Base-by-base conservation (phyloP, 2,329 filamentous ascomycete species). In the Epicoccum sorghinum region DNA sequence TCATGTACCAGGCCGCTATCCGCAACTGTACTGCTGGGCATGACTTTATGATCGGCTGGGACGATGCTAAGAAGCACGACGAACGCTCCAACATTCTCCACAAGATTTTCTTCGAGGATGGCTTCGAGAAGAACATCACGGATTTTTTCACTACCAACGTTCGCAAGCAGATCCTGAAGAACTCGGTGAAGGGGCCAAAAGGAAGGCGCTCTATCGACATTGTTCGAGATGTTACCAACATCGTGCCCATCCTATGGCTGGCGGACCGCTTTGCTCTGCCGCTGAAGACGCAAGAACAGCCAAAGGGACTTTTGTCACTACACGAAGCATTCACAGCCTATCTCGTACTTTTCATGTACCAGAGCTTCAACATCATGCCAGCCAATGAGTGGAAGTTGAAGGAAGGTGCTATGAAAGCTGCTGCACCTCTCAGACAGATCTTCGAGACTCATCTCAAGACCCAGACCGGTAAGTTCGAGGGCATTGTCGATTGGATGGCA, bases 381-480 rank as follows among this genome's bases (percentile, higher is more conserved):
- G 64, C 48, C 14, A 77, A 79, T 32, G 80, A 81, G 56, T 82
- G 78, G 79, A 78, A 75, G 49, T 66, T 83, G 7, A 72, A 80
- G 14, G 79, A 79, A 46, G 76, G 72, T 22, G 75, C 78, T 4
- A 70, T 71, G 52, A 75, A 78, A 59, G 69, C 13, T 80, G 82
- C 67, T 80, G 90, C 58, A 89, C 89, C 78, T 81, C 85, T 66
- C 83, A 89, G 69, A 71, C 85, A 7, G 87, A 93, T 64, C 84
- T 0, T 83, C 81, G 61, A 89, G 87, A 74, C 86, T 82, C 6
- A 93, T 86, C 73, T 82, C 84, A 4, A 77, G 90, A 51, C 81
- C 81, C 27, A 82, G 85, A 62, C 83, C 81, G 9, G 84, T 83
- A 2, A 79, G 80, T 57, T 64, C 4, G 68, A 71, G 57, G 79